A percentile compares a stretch with the other conserved stretches of the same genome.
Evolutionary conservation across 2,329 filamentous ascomycete genomes (phyloP).

Genomic region (Hirsutella thompsonii): DNA sequence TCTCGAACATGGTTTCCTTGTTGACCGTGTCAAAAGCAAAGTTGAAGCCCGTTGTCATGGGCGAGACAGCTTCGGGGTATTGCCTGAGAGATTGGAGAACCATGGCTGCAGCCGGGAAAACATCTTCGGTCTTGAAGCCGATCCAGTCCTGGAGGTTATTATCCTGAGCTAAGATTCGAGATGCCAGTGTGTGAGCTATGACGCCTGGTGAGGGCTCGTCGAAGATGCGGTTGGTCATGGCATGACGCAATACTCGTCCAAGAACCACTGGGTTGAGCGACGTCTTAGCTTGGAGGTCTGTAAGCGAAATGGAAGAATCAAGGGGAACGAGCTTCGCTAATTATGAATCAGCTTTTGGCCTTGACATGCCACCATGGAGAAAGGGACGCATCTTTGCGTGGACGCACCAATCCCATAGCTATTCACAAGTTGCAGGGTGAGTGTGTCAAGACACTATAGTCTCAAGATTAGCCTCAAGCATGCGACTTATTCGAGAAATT

Average conservation of each 20-base stretch:
- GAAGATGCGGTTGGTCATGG: conserved; percentile 45
- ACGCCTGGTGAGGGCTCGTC: conserved; percentile 33
- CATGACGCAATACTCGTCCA: conserved; percentile 37
- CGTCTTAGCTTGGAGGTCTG: conserved; percentile 31
- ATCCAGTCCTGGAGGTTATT: conserved; percentile 37
- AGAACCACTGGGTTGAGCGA: conserved; percentile 35
- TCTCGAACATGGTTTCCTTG: conserved; percentile 40
- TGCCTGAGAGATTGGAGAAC: conserved; percentile 29
- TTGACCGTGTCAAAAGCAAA: conserved; percentile 35
- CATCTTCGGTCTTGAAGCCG: conserved; percentile 40
- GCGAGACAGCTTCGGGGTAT: conserved; percentile 33
- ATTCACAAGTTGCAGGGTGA: conserved; percentile 37
- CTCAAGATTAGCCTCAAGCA: not conserved
- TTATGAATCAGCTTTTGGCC: not conserved
- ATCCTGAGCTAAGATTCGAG: conserved; percentile 36
- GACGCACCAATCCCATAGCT: conserved; percentile 32
- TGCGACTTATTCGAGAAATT: not conserved
- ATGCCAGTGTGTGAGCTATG: conserved; percentile 43
- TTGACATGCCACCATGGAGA: not conserved
- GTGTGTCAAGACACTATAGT: conserved; percentile 32
- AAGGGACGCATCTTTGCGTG: not conserved
- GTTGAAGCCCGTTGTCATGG: conserved; percentile 37
- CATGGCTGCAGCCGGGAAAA: conserved; percentile 34
- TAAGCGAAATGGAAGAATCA: conserved; percentile 28
- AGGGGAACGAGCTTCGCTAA: conserved; percentile 39